Percentiles rank a stretch among this genome's conserved stretches.
Conservation (phyloP, 2,329 filamentous ascomycete species). For the Aspergillus uvarum region DNA sequence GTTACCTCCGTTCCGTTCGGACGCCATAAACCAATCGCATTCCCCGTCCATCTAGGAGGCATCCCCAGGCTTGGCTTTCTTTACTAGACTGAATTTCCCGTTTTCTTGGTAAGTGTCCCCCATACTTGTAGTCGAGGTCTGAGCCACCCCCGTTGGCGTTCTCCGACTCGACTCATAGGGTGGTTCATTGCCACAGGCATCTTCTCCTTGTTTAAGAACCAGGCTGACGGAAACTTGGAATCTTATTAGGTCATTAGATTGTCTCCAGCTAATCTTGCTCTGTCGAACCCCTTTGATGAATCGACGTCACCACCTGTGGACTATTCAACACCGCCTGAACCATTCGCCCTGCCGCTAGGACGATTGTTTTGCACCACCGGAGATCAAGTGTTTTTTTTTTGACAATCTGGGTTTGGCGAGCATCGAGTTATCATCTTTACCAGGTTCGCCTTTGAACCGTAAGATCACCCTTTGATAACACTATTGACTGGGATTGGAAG, state of each 20-base stretch:
- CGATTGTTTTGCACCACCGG: background rate
- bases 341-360: background rate
- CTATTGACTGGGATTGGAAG: constrained; percentile 11
- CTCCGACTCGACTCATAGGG: background rate
- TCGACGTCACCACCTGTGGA: constrained; percentile 1
- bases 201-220: background rate
- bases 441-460: constrained; percentile 18
- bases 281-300: constrained; percentile 1
- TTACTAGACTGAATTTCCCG: background rate
- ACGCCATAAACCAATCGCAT: constrained; percentile 2
- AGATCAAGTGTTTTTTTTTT: background rate
- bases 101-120: constrained; percentile 1
- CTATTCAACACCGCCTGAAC: background rate
- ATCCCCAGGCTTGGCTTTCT: background rate
- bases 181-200: background rate
- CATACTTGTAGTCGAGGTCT: constrained; percentile 4
- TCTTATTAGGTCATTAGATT: background rate
- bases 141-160: constrained; percentile 3
- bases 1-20: background rate
- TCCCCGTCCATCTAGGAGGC: background rate
- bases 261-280: background rate
- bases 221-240: background rate
- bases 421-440: background rate
- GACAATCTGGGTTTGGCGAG: background rate
- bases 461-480: constrained; percentile 20